Base-by-base conservation (phyloP, 2,329 filamentous ascomycete species). In the Incumbomyces lentus region DNA sequence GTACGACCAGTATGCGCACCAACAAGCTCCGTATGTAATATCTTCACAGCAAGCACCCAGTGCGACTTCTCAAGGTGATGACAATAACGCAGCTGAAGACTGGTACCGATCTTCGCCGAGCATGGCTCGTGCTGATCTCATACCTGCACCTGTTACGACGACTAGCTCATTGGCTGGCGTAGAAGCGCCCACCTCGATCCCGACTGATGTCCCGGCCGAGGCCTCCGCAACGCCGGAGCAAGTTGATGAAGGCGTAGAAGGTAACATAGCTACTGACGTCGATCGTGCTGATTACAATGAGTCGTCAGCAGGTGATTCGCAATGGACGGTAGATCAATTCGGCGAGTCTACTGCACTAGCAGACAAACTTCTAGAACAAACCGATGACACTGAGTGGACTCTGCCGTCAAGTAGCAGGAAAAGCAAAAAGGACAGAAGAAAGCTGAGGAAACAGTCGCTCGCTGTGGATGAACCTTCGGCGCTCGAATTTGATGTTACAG, bases 361-460 rank as follows among this genome's bases (percentile, higher is more conserved):
- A 26, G 5, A 26, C 22, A 8, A 26, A 26, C 22, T 26, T 8
- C 22, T 8, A 26, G 22, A 26, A 26, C 22, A 26, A 26, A 26
- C 22, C 3, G 38, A 40, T 16, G 38, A 40, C 17, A 40, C 17
- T 26, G 19, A 26, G 29, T 40, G 38, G 38, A 4, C 19, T n/a
- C 8, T 26, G 22, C 22, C 38, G n/a, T 26, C 18, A 13, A 33
- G 18, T 26, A 17, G 37, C 37, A 40, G 33, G 40, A 43, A 32
- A 19, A 17, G 29, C 29, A 43, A 43, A n/a, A 33, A 43, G 29
- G 40, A 43, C 40, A 43, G 33, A 34, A 34, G 33, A 29, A 44
- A 44, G 17, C 36, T 22, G 19, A 44, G 36, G 41, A 6, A 26
- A 18, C 40, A 42, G 17, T 33, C 29, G 6, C 13, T 42, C n/a